Evolutionary conservation across 2,329 filamentous ascomycete genomes (phyloP).

Genomic region (Arthrobotrys sinensis): DNA sequence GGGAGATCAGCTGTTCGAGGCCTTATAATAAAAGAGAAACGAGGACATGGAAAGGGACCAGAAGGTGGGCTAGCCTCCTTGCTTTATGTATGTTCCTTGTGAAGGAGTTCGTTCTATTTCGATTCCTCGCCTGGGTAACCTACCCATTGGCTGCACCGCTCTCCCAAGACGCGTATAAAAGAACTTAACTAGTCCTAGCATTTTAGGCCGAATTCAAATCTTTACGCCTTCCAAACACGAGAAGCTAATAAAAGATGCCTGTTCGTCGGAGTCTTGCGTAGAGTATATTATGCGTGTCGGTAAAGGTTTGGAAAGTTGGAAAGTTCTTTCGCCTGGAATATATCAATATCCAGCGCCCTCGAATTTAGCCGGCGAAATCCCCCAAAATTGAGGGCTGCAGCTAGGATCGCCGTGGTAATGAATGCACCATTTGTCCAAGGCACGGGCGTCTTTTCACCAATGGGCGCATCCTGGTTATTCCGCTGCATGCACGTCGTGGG

Average conservation of each 20-base stretch:
- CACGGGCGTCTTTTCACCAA: slow-evolving; percentile 38
- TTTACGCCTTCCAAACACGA: slow-evolving; percentile 20
- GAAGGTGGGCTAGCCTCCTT: slow-evolving; percentile 44
- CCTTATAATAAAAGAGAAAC: slow-evolving; percentile 40
- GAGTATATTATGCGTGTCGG: slow-evolving; percentile 42
- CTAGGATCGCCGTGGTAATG: slow-evolving; percentile 34
- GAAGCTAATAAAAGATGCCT: slow-evolving; percentile 40
- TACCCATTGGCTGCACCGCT: slow-evolving; percentile 35
- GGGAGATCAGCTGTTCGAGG: slow-evolving; percentile 47
- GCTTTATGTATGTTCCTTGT: slow-evolving; percentile 38
- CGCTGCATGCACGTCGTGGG: slow-evolving; percentile 45
- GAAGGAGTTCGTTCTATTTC: slow-evolving; percentile 16
- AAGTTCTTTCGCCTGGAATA: slow-evolving; percentile 29
- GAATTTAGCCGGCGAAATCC: slow-evolving; percentile 45
- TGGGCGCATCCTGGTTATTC: slow-evolving; percentile 34
- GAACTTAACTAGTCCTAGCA: slow-evolving; percentile 33
- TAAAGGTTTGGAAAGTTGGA: slow-evolving; percentile 35
- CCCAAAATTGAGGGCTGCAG: slow-evolving; percentile 46
- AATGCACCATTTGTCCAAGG: slow-evolving; percentile 30
- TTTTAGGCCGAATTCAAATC: slow-evolving; percentile 51
- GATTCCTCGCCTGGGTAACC: slow-evolving; percentile 44
- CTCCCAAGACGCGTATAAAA: slow-evolving; percentile 34
- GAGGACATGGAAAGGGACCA: slow-evolving; percentile 31
- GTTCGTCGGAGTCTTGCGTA: slow-evolving; percentile 31
- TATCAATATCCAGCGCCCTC: slow-evolving; percentile 20